phyloP scores from a whole-genome alignment of 1,139 yeast species.

The Schwanniomyces etchellsii region DNA sequence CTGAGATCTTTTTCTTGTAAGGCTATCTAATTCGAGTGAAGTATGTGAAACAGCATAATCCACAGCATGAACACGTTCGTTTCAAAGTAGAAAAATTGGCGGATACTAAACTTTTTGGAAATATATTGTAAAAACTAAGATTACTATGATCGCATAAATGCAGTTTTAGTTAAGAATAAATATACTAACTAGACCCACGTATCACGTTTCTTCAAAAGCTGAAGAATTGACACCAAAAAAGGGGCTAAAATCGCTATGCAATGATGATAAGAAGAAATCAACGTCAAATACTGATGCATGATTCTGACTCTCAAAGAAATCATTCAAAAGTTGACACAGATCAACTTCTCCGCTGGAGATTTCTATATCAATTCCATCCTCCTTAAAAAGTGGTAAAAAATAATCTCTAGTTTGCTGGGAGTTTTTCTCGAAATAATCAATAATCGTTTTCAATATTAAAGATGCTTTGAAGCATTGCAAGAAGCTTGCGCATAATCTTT shows the following conservation, averaged over 20 bases:
- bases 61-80: too few species aligned
- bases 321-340: neutral
- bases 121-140: too few species aligned
- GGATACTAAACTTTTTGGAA: too few species aligned
- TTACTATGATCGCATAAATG: too few species aligned
- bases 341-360: neutral
- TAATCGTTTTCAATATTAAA: neutral
- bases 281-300: neutral
- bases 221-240: neutral
- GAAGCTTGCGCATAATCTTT: neutral
- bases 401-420: neutral
- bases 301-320: constrained; percentile 1
- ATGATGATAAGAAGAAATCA: neutral
- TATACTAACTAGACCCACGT: too few species aligned
- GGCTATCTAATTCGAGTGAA: too few species aligned
- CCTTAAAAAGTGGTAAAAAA: neutral
- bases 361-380: too few species aligned
- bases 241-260: constrained; percentile 1
- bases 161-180: too few species aligned
- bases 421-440: neutral
- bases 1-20: too few species aligned
- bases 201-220: too few species aligned
- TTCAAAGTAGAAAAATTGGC: too few species aligned
- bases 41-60: too few species aligned
- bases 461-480: neutral